A percentile compares a stretch with the other conserved stretches of the same genome.
Evolutionary conservation across 306 rosid species (phyloP).

Genomic region (Albizia julibrissin): DNA sequence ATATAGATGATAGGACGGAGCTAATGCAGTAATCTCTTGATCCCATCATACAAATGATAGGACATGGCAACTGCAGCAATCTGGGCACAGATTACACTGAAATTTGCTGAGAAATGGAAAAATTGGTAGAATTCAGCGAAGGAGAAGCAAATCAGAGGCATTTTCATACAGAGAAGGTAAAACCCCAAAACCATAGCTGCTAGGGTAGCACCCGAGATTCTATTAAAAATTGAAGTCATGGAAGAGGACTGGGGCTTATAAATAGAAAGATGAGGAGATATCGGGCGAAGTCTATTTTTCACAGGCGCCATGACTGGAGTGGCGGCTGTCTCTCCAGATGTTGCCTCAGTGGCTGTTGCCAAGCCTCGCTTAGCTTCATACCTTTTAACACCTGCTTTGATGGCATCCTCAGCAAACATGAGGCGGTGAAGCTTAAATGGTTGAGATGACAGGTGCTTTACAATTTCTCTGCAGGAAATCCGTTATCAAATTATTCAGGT

Average conservation of each 20-base stretch:
- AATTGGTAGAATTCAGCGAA: background rate
- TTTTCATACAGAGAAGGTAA: background rate
- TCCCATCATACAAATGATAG: background rate
- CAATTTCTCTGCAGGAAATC: background rate
- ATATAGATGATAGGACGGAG: background rate
- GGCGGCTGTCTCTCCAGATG: background rate
- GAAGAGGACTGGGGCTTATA: background rate
- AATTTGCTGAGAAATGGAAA: background rate
- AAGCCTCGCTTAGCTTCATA: background rate
- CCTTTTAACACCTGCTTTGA: background rate
- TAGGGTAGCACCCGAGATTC: background rate
- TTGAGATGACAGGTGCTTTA: background rate
- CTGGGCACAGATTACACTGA: background rate
- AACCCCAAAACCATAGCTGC: background rate
- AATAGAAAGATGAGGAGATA: slow-evolving; percentile 1
- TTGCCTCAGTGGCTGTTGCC: background rate
- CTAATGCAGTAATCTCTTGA: background rate
- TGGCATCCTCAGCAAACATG: background rate
- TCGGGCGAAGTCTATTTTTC: background rate
- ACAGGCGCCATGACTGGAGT: background rate
- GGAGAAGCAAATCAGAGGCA: background rate
- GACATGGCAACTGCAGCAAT: background rate
- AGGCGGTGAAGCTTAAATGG: background rate
- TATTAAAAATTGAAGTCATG: background rate
- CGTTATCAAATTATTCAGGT: background rate